These are phyloP conservation scores for Hanseniaspora guilliermondii DNA, from an alignment of 805 yeast genomes.

Conservation along the genomic window DNA sequence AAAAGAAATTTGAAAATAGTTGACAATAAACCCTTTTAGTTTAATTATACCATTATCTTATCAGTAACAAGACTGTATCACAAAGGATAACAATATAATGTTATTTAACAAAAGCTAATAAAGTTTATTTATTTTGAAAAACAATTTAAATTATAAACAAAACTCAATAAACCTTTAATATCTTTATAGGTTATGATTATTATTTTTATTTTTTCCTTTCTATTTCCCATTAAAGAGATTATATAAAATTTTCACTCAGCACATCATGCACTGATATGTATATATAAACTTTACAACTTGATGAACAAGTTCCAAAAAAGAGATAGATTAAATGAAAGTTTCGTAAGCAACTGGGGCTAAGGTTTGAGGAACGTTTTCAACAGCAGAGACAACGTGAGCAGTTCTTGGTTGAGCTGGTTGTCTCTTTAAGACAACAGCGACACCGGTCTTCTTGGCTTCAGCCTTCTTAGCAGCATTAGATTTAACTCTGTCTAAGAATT, in stretches of 20 bases:
- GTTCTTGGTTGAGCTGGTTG: conserved; percentile 97
- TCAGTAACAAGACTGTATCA: no score
- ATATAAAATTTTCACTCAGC: background rate
- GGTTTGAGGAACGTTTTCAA: conserved; percentile 81
- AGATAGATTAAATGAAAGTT: conserved; percentile 76
- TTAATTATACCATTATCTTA: no score
- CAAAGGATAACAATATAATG: no score
- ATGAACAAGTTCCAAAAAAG: conserved; percentile 7
- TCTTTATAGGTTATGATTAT: background rate
- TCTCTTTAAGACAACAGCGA: conserved; percentile 86
- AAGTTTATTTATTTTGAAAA: no score
- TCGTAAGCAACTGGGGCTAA: conserved; percentile 99
- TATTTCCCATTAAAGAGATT: conserved; percentile 1
- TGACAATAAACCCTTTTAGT: no score
- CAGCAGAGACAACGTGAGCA: conserved; percentile 71
- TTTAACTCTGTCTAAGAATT: conserved; percentile 97
- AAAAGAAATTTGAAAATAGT: no score
- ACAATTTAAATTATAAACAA: no score
- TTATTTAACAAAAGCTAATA: no score
- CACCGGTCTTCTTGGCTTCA: conserved; percentile 93
- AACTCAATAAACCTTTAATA: background rate
- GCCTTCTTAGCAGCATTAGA: conserved; percentile 82
- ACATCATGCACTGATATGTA: background rate
- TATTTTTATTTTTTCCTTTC: conserved; percentile 8
- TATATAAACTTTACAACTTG: conserved; percentile 10